These are phyloP conservation scores for Quercus cerris DNA, from an alignment of 306 rosid species.

Conservation along the genomic window DNA sequence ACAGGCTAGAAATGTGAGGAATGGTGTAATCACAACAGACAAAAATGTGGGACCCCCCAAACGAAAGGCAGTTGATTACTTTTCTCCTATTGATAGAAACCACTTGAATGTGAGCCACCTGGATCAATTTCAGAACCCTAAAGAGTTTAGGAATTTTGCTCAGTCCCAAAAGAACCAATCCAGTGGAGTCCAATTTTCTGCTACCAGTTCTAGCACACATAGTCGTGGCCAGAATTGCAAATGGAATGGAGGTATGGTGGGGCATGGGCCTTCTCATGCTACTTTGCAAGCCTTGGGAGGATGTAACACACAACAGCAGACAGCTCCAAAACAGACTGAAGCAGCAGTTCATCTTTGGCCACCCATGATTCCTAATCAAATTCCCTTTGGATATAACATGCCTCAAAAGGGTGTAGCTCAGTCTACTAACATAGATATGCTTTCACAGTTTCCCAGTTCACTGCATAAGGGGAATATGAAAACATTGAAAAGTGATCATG, in stretches of 20 bases:
- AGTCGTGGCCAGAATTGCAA: slow-evolving; percentile 49
- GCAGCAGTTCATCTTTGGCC: slow-evolving; percentile 70
- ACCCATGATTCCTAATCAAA: slow-evolving; percentile 41
- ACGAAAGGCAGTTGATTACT: slow-evolving; percentile 47
- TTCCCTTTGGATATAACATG: slow-evolving; percentile 39
- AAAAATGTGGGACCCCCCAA: slow-evolving; percentile 49
- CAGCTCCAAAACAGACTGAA: slow-evolving; percentile 46
- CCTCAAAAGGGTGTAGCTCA: slow-evolving; percentile 56
- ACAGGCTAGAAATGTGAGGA: slow-evolving; percentile 43
- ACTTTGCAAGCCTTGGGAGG: slow-evolving; percentile 47
- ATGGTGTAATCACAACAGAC: slow-evolving; percentile 28
- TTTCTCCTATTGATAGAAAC: slow-evolving; percentile 40
- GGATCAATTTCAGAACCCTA: slow-evolving; percentile 42
- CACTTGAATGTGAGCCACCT: slow-evolving; percentile 32
- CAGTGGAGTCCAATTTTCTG: slow-evolving; percentile 52
- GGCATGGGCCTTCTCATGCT: slow-evolving; percentile 43
- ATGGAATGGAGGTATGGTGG: slow-evolving; percentile 46
- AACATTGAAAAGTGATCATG: slow-evolving; percentile 34
- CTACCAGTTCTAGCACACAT: slow-evolving; percentile 41
- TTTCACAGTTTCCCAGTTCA: slow-evolving; percentile 37
- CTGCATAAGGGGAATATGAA: slow-evolving; percentile 45
- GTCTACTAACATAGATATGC: slow-evolving; percentile 37
- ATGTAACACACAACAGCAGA: slow-evolving; percentile 52
- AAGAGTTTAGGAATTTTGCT: slow-evolving; percentile 39
- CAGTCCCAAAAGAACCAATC: slow-evolving; percentile 62